Evolutionary conservation across 2,329 filamentous ascomycete species (phyloP).

Genomic region (Penicillium italicum): DNA sequence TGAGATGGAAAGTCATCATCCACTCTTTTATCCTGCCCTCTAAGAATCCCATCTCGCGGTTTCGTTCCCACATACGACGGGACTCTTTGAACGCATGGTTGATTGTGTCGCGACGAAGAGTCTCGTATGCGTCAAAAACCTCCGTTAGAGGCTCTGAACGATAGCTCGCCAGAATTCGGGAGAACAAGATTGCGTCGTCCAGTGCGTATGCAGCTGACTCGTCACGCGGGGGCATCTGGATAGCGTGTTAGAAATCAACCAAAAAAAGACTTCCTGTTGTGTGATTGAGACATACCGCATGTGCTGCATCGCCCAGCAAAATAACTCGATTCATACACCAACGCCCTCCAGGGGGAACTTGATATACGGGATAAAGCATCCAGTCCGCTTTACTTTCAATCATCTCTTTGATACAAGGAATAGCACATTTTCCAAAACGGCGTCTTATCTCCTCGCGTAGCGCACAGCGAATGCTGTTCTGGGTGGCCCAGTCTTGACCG

Average conservation of each 20-base stretch:
- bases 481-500: constrained; percentile 35
- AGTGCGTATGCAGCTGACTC: constrained; percentile 46
- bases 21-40: constrained; percentile 39
- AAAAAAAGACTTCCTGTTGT: too few species aligned
- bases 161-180: constrained; percentile 37
- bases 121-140: constrained; percentile 40
- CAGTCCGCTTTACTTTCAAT: constrained; percentile 36
- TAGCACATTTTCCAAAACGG: constrained; percentile 35
- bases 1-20: constrained; percentile 37
- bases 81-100: constrained; percentile 41
- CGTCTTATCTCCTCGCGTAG: constrained; percentile 36
- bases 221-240: constrained; percentile 47
- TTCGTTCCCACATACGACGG: constrained; percentile 38
- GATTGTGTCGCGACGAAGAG: constrained; percentile 37
- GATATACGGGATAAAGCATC: constrained; percentile 47
- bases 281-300: constrained; percentile 38
- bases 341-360: constrained; percentile 36
- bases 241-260: constrained; percentile 5
- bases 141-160: constrained; percentile 31
- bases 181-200: constrained; percentile 45
- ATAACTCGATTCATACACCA: constrained; percentile 43
- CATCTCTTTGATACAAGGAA: constrained; percentile 40
- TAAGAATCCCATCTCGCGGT: constrained; percentile 39
- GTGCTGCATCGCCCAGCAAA: constrained; percentile 47
- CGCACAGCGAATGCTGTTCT: constrained; percentile 33